Percentiles rank a stretch among this genome's conserved stretches.
Evolutionary conservation across 2,329 filamentous ascomycete genomes (phyloP).

Genomic region (Grosmannia serpens): DNA sequence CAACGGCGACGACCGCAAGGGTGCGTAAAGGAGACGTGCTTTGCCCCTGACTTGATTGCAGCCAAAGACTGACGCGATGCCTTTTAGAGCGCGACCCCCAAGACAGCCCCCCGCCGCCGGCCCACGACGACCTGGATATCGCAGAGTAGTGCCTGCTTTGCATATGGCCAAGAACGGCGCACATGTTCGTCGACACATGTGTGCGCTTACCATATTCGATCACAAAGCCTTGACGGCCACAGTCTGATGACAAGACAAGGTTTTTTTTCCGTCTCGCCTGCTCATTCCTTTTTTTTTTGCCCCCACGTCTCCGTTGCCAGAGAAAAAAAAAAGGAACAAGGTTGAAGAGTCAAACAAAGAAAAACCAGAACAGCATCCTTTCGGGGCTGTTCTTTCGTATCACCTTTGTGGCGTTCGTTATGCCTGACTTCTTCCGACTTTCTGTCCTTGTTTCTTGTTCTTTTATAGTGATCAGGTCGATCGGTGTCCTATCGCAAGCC

Average conservation of each 20-base stretch:
- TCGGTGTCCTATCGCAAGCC: constrained; percentile 3
- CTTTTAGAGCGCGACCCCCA: constrained; percentile 7
- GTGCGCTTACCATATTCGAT: background rate
- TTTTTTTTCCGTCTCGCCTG: background rate
- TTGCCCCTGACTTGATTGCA: background rate
- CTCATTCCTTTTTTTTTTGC: background rate
- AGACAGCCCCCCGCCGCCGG: constrained; percentile 70
- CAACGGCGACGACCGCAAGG: constrained; percentile 85
- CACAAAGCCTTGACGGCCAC: background rate
- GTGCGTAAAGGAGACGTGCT: constrained; percentile 34
- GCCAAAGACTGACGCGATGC: background rate
- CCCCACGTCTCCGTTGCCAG: background rate
- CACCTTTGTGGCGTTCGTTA: background rate
- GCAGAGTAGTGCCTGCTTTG: constrained; percentile 55
- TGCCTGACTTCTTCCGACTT: background rate
- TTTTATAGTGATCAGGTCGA: constrained; percentile 12
- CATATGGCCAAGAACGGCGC: background rate
- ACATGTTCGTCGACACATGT: background rate
- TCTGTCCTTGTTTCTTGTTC: constrained; percentile 3
- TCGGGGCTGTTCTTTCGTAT: background rate
- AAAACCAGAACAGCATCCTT: background rate
- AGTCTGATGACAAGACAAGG: background rate
- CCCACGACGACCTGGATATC: constrained; percentile 91
- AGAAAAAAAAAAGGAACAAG: background rate
- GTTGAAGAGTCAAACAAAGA: background rate